phyloP scores from a whole-genome alignment of 768 basidiomycete genomes.

The Pulveroboletus ravenelii region DNA sequence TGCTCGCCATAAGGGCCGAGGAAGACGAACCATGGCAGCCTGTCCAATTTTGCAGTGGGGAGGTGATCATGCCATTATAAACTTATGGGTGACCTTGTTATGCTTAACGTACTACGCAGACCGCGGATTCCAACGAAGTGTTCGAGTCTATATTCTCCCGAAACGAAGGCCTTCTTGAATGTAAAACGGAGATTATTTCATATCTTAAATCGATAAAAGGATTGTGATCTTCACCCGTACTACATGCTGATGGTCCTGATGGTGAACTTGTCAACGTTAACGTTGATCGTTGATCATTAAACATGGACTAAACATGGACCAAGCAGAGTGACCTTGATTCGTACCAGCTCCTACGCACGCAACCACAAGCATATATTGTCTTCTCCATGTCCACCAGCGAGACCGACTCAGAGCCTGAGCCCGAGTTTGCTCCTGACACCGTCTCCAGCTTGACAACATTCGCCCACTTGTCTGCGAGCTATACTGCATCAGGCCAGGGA shows the following conservation, averaged over 20 bases:
- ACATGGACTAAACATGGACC: too few species aligned
- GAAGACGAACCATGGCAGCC: constrained; percentile 76
- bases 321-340: not conserved
- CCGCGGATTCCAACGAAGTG: constrained; percentile 48
- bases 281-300: not conserved
- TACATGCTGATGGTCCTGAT: not conserved
- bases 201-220: constrained; percentile 58
- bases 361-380: not conserved
- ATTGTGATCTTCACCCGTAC: constrained; percentile 32
- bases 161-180: constrained; percentile 45
- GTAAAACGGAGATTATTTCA: constrained; percentile 50
- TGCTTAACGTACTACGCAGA: constrained; percentile 38
- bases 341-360: not conserved
- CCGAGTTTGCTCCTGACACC: constrained; percentile 10
- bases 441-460: constrained; percentile 18
- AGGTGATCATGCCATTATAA: constrained; percentile 45
- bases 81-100: not conserved
- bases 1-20: constrained; percentile 65
- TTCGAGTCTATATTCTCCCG: constrained; percentile 65
- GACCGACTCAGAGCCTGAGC: constrained; percentile 57
- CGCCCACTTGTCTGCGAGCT: constrained; percentile 13
- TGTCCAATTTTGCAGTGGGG: constrained; percentile 58
- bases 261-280: not conserved
- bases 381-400: constrained; percentile 40
- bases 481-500: not conserved